phyloP scores from a whole-genome alignment of 176 grass and related monocot genomes.

The Chloris gayana region DNA sequence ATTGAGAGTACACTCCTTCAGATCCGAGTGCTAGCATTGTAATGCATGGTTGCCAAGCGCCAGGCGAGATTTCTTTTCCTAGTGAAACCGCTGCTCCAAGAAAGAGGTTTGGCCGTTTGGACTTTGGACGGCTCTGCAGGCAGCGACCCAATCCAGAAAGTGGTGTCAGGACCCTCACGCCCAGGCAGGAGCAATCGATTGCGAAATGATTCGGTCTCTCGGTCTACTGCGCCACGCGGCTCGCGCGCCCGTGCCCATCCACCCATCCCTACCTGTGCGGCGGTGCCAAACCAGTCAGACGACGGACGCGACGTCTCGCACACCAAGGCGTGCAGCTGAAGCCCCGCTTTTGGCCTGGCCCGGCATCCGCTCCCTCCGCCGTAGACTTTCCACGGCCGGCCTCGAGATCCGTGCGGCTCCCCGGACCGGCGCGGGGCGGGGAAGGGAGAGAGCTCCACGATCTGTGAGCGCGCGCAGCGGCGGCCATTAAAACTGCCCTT shows the following conservation, averaged over 20 bases:
- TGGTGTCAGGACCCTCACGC: not conserved
- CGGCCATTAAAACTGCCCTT: not conserved
- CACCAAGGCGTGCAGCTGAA: not conserved
- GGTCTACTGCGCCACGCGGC: not conserved
- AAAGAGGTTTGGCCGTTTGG: not conserved
- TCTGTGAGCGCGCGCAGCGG: not conserved
- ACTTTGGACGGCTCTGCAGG: not conserved
- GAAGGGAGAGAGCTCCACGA: not conserved
- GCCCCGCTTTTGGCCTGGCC: too few relatives aligned
- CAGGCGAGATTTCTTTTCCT: too few relatives aligned
- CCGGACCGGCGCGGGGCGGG: not conserved
- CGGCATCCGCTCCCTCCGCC: not conserved
- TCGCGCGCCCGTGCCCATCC: not conserved
- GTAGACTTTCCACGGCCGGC: constrained; percentile 34
- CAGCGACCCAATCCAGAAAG: not conserved
- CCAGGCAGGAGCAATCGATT: constrained; percentile 36
- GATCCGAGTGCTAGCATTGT: too few relatives aligned
- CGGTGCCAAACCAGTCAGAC: not conserved
- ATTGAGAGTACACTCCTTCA: too few relatives aligned
- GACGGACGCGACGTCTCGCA: constrained; percentile 31
- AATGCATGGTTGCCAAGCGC: too few relatives aligned
- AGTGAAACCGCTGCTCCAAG: not conserved
- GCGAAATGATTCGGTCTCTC: constrained; percentile 53
- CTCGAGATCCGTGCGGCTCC: constrained; percentile 28
- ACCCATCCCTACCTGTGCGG: not conserved